These are phyloP conservation scores for Nicotiana tabacum DNA, from an alignment of 257 asterid species.

Conservation along the genomic window DNA sequence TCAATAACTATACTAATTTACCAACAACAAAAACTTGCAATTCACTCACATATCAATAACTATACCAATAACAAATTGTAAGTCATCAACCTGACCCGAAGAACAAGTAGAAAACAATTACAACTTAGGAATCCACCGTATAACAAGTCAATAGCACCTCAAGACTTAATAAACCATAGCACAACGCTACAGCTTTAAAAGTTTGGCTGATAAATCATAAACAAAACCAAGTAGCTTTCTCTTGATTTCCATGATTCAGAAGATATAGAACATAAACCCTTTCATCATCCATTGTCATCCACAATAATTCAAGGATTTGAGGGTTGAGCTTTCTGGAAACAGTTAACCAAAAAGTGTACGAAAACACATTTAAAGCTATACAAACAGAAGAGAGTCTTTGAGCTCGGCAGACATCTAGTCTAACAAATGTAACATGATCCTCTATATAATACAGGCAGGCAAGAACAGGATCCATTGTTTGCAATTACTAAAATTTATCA, in stretches of 20 bases:
- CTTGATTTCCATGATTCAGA: neutral
- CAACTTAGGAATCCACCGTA: neutral
- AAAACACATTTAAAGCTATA: conserved; percentile 3
- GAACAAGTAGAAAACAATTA: neutral
- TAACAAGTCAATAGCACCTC: neutral
- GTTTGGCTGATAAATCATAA: neutral
- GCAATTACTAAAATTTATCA: neutral
- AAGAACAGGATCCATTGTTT: neutral
- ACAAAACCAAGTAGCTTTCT: neutral
- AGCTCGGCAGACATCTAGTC: neutral
- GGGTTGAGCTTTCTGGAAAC: neutral
- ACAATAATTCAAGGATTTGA: neutral
- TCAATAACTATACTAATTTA: neutral
- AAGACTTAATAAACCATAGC: neutral
- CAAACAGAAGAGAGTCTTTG: neutral
- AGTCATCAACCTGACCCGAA: neutral
- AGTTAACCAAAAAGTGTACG: neutral
- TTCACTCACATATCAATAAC: neutral
- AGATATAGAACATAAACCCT: neutral
- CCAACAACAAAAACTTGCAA: neutral
- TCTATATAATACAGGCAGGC: neutral
- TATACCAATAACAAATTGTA: neutral
- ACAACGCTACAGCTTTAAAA: neutral
- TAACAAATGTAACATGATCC: neutral
- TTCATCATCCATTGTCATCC: neutral